Evolutionary conservation across 306 rosid species (phyloP).

Genomic region (Dryas alaskensis): DNA sequence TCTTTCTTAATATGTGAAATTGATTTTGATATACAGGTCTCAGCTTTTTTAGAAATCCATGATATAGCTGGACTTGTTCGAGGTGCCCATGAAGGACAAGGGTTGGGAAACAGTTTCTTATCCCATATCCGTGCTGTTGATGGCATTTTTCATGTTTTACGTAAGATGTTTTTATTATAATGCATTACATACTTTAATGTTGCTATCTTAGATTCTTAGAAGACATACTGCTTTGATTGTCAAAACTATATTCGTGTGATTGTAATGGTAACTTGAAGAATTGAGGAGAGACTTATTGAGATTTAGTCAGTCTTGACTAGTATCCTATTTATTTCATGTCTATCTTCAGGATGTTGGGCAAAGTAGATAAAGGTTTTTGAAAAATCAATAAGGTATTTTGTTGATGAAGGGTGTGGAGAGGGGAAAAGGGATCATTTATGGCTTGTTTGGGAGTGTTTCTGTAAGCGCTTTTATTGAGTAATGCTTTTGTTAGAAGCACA

Average conservation of each 20-base stretch:
- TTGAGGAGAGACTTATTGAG: no score
- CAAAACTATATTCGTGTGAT: background rate
- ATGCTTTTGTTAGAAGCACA: no score
- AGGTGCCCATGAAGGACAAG: conserved; percentile 97
- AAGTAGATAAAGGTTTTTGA: background rate
- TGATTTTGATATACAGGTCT: conserved; percentile 46
- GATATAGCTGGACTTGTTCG: conserved; percentile 97
- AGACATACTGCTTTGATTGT: background rate
- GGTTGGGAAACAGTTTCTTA: conserved; percentile 94
- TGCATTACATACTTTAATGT: background rate
- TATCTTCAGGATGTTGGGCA: background rate
- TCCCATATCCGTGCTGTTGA: conserved; percentile 99
- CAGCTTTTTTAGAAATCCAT: conserved; percentile 95
- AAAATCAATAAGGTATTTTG: no score
- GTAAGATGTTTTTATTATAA: conserved; percentile 46
- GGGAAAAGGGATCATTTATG: no score
- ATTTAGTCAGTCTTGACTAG: background rate
- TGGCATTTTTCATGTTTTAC: conserved; percentile 94
- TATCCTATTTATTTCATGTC: background rate
- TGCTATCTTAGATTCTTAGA: background rate
- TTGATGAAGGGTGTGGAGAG: no score
- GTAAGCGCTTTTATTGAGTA: no score
- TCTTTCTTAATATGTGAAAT: conserved; percentile 7
- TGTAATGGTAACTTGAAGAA: no score
- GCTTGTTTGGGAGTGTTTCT: no score